Evolutionary conservation across 1,139 yeast species (phyloP).

Genomic region (Saccharomyces hybrid): DNA sequence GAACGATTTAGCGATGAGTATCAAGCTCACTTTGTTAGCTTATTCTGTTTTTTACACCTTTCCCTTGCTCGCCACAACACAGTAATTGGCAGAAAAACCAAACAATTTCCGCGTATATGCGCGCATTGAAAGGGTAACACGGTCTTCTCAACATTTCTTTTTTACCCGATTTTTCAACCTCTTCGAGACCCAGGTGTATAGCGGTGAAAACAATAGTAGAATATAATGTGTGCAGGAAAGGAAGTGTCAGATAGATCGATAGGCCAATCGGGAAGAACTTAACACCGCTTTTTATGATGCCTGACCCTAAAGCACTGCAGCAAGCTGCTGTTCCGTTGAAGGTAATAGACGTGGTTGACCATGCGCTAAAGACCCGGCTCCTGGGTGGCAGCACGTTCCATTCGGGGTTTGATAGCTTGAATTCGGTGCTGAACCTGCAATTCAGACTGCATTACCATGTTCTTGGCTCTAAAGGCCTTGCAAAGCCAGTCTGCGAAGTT

Average conservation of each 20-base stretch:
- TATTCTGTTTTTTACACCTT: too few species aligned
- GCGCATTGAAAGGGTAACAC: background rate
- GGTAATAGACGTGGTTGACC: constrained; percentile 9
- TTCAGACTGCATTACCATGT: constrained; percentile 25
- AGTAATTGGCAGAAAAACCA: background rate
- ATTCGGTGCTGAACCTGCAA: constrained; percentile 23
- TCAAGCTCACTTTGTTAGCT: too few species aligned
- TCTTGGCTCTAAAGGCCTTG: constrained; percentile 7
- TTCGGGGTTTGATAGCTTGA: constrained; percentile 17
- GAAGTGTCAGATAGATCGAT: background rate
- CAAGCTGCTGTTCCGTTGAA: background rate
- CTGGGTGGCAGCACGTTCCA: constrained; percentile 22
- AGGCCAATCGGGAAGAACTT: background rate
- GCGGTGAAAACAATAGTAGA: background rate
- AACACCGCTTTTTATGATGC: background rate
- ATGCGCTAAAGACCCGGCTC: constrained; percentile 21
- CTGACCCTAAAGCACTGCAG: background rate
- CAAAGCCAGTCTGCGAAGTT: constrained; percentile 12
- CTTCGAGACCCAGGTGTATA: background rate
- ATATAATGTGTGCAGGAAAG: background rate
- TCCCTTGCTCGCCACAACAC: too few species aligned
- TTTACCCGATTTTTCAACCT: background rate
- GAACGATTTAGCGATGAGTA: too few species aligned
- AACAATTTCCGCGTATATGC: background rate
- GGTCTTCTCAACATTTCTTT: background rate